Percentiles rank a stretch among this genome's conserved stretches.
Evolutionary conservation across 202 grass and related monocot species (phyloP).

Genomic region (Dendrocalamus latiflorus): DNA sequence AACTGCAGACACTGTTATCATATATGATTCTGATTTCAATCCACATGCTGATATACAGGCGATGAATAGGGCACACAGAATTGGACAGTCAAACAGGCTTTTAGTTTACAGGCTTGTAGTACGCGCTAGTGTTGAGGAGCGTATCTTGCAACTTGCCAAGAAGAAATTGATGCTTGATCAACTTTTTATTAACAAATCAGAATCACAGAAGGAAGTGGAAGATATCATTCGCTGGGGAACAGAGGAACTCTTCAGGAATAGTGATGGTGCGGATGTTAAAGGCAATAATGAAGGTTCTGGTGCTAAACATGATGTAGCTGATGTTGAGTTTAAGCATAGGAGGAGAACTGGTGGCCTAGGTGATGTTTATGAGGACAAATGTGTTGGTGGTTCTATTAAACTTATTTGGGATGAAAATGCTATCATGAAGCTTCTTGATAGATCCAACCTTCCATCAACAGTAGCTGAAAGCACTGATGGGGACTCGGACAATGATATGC

Average conservation of each 20-base stretch:
- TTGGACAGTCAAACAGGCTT: constrained; percentile 95
- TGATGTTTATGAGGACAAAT: constrained; percentile 97
- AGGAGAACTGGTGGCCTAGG: constrained; percentile 86
- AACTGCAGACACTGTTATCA: constrained; percentile 95
- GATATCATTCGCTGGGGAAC: constrained; percentile 99
- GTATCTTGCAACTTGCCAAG: constrained; percentile 97
- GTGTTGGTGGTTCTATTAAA: constrained; percentile 68
- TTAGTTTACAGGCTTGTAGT: constrained; percentile 98
- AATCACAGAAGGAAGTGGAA: constrained; percentile 96
- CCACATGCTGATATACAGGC: constrained; percentile 99
- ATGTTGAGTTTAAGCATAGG: constrained; percentile 76
- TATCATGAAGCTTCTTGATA: constrained; percentile 89
- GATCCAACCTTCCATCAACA: constrained; percentile 77
- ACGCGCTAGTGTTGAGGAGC: constrained; percentile 94
- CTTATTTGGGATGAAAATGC: constrained; percentile 95
- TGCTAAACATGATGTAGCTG: constrained; percentile 42
- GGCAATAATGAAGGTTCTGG: constrained; percentile 59
- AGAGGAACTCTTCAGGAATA: constrained; percentile 89
- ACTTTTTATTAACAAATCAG: constrained; percentile 98
- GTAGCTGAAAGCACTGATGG: constrained; percentile 64
- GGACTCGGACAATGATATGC: constrained; percentile 92
- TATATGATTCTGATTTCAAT: constrained; percentile 99
- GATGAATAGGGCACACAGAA: constrained; percentile 97
- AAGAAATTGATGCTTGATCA: constrained; percentile 99
- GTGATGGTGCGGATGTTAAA: constrained; percentile 48